Evolutionary conservation across 129 eudicot genomes (phyloP), one percentile per base, ranked within the genome.

Genomic region (Flaveria brownii): DNA sequence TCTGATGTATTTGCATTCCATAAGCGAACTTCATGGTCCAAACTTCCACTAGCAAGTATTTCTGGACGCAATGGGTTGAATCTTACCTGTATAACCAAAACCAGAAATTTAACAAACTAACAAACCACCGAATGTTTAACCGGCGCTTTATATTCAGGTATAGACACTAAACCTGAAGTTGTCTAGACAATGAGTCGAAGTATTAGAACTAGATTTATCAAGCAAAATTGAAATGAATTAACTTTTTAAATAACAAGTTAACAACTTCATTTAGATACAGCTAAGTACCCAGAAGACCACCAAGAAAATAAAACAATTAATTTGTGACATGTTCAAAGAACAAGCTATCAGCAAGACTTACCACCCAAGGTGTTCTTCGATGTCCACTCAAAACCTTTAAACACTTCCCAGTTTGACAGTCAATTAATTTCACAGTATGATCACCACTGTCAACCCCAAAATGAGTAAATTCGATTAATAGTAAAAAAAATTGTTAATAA

Each of bases 281-380:
- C 54, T 73, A 26, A 52, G 57, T 17, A 12, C 33, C 64, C 51
- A 79, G 51, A 10, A 79, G 51, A 61, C 45, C 39, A 42, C 45
- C 25, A 66, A 25, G 55, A 23, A n/a, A 46, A n/a, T 68, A 46
- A 2, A 20, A 52, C 23, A 26, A 14, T 10, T 17, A 73, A 65
- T 15, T 41, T 17, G 62, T 73, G 68, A 54, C 42, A 52, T 57
- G 67, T 47, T 57, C 23, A 68, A 23, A 60, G 46, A 81, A 75
- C 26, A 33, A 64, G 41, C 67, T 62, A 64, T 28, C 36, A 77
- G 25, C 73, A 25, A 76, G 26, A 61, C 88, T 79, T 81, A 85
- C 87, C 96, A 90, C 92, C 92, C 88, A 90, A 66, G 92, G 96
- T 51, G 96, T 87, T 81, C 96, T 87, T 64, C 92, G 78, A 79